phyloP scores from a whole-genome alignment of 2,329 filamentous ascomycete genomes.

The Paraphaeosphaeria minitans region DNA sequence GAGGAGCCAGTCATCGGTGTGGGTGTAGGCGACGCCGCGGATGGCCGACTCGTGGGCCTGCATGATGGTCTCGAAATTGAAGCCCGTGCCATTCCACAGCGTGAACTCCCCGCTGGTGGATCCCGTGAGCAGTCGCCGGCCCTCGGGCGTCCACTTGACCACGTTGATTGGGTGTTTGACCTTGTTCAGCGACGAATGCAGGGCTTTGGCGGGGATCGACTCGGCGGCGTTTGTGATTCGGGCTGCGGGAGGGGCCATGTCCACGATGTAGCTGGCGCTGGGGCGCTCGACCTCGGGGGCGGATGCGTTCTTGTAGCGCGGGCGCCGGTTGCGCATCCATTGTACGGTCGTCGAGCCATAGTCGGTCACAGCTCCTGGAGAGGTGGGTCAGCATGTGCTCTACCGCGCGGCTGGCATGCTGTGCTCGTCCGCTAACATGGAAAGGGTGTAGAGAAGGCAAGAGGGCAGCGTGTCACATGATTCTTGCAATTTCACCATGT shows the following conservation, averaged over 20 bases:
- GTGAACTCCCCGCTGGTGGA: conserved; percentile 98
- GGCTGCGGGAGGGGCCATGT: conserved; percentile 87
- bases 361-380: conserved; percentile 83
- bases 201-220: conserved; percentile 88
- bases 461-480: neutral
- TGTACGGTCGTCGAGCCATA: conserved; percentile 89
- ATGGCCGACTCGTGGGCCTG: conserved; percentile 92
- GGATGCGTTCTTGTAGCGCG: conserved; percentile 73
- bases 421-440: no score
- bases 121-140: conserved; percentile 85
- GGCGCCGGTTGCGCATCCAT: conserved; percentile 85
- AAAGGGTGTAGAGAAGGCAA: no score
- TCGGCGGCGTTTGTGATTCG: conserved; percentile 77
- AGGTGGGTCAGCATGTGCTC: conserved; percentile 2
- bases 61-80: conserved; percentile 99
- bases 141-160: conserved; percentile 96
- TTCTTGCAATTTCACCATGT: neutral
- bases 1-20: conserved; percentile 95
- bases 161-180: conserved; percentile 97
- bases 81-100: conserved; percentile 96
- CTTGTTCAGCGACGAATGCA: conserved; percentile 98
- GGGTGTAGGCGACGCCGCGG: conserved; percentile 82
- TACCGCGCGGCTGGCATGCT: no score
- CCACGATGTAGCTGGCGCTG: conserved; percentile 85
- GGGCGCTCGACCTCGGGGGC: conserved; percentile 81